phyloP scores from a whole-genome alignment of 2,329 filamentous ascomycete species.

The Berkeleyomyces rouxiae region DNA sequence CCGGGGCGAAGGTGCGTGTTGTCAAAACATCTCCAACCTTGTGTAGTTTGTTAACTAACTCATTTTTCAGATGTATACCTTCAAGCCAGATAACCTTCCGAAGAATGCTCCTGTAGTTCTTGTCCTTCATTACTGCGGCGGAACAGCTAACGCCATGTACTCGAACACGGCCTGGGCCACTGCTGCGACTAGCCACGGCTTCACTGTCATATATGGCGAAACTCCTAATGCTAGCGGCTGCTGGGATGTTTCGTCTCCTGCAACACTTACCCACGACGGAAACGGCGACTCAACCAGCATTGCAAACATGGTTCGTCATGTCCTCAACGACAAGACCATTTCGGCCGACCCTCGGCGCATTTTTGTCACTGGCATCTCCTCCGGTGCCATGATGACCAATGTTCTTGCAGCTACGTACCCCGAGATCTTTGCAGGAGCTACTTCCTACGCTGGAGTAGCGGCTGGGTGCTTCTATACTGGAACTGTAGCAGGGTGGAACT shows the following conservation, averaged over 20 bases:
- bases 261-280: conserved; percentile 36
- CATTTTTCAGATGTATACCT: conserved; percentile 17
- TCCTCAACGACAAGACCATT: conserved; percentile 33
- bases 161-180: conserved; percentile 30
- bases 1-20: conserved; percentile 11
- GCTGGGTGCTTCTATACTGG: conserved; percentile 35
- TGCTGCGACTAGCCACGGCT: conserved; percentile 26
- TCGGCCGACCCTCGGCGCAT: conserved; percentile 29
- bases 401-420: conserved; percentile 35
- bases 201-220: conserved; percentile 38
- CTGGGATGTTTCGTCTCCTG: conserved; percentile 39
- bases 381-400: conserved; percentile 33
- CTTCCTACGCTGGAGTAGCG: conserved; percentile 35
- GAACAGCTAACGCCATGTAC: conserved; percentile 33
- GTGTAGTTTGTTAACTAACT: background rate
- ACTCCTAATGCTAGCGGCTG: conserved; percentile 34
- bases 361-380: conserved; percentile 35
- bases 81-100: conserved; percentile 22
- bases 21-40: background rate
- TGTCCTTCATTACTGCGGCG: conserved; percentile 37
- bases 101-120: conserved; percentile 31
- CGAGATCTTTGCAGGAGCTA: conserved; percentile 34
- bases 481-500: conserved; percentile 35
- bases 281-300: conserved; percentile 40
- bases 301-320: conserved; percentile 41